Evolutionary conservation across 176 grass and related monocot species (phyloP), one percentile per base, ranked within the genome.

Genomic region (Otatea glauca): DNA sequence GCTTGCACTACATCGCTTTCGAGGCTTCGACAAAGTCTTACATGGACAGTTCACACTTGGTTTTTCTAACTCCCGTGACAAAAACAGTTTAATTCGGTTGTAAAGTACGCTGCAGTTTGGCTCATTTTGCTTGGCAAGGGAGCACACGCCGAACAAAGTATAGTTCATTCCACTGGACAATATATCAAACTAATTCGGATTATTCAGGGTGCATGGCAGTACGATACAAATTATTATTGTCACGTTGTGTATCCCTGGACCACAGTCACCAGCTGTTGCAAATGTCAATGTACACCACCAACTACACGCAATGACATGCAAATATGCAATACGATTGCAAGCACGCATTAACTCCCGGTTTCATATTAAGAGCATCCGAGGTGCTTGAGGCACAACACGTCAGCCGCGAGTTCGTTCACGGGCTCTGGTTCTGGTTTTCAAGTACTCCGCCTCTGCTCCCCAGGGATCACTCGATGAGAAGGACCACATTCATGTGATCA

Each of bases 381-480:
- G 75, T 32, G n/a, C 50, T 59, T 7, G 50, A 23, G 27, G 7
- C 64, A 65, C 47, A 25, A 14, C 21, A 9, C 67, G 35, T 60
- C 74, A 1, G 20, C 18, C 37, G 67, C 21, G 67, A 10, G 67
- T 23, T 2, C 76, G 68, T 65, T 47, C 72, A 84, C 82, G 77
- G 58, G 32, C 15, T 68, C 21, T 16, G 5, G 34, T 14, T 68
- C 21, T 16, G 5, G 34, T 14, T 56, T 62, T 29, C 82, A 20
- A 56, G 72, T 44, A 23, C 72, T 15, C 7, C 48, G 7, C 3
- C 71, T 66, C 76, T 63, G 68, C 45, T 55, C 4, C 42, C 58
- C 85, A 56, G 85, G 59, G 77, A 37, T 7, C 65, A 49, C 48
- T 66, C 37, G 68, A 42, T 24, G 85, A 4, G 64, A 53, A 24